Base-by-base conservation (phyloP, 2,329 filamentous ascomycete genomes). In the Talaromyces verruculosus region DNA sequence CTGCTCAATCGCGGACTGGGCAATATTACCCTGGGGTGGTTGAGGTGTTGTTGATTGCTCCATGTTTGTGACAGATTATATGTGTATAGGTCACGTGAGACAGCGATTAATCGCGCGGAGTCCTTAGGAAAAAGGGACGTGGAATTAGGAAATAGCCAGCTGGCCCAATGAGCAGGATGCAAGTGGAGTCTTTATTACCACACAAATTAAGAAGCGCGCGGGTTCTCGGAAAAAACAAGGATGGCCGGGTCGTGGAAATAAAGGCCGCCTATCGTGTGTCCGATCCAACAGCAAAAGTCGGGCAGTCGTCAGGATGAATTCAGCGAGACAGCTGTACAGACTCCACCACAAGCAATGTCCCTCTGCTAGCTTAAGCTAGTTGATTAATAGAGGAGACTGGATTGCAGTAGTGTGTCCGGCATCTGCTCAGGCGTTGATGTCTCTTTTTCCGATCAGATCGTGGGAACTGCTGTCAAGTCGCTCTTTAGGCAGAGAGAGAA, bases 1-100 rank as follows among this genome's bases (percentile, higher is more conserved):
- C 28, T 74, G 68, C 41, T 71, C 68, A 67, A 74, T 72, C 61
- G 74, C 63, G 49, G 74, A 72, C 58, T 73, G 72, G 68, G 75
- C 70, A 37, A 72, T 67, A 63, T 72, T 74, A 66, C 59, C 51
- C 33, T 63, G 65, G 3, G 43, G 43, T 37, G 51, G 17, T 37
- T 53, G 6, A 55, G 74, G 72, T 35, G 73, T 68, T 47, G 75
- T 69, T 19, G 72, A 72, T 69, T 74, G 75, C 69, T 79, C 78
- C 77, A 79, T 80, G 61, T 58, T 73, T 66, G 57, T 39, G 37
- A 19, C 53, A 15, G 19, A 22, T 57, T 22, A 39, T 57, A 55
- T n/a, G 65, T 41, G 33, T 43, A 37, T 1, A 58, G 22, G 51
- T 64, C 62, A 67, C 65, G 63, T 67, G 59, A 10, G 37, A 39